Base-by-base conservation (phyloP, 257 asterid genomes). In the Coffea canephora region DNA sequence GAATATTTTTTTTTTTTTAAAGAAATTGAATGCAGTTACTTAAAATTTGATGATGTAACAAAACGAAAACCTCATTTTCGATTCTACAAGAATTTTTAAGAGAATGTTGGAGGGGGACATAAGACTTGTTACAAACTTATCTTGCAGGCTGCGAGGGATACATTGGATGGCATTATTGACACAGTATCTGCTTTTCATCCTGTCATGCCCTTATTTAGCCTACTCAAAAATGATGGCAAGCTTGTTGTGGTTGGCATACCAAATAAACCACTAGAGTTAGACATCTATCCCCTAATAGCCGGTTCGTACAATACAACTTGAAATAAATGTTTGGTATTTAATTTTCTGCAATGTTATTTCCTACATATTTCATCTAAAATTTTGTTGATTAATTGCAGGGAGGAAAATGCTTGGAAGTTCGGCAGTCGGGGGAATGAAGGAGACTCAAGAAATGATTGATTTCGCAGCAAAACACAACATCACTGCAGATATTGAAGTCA, bases 391-490 rank as follows among this genome's bases (percentile, higher is more conserved):
- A n/a, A n/a, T 39, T 39, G 5, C 65, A 57, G 27, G 27, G 65
- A 57, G 65, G 65, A 57, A 57, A 19, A 57, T 57, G 65, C 65
- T 57, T 6, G 27, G 65, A 21, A 4, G 27, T 1, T 57, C 65
- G 1, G 65, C 27, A 19, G 81, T 80, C 2, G 93, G 93, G 64
- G 91, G 89, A 69, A 49, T 88, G 80, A 88, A 89, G 66, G 90
- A 89, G 88, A 89, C 43, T 4, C 43, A 39, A 39, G 43, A 39
- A 39, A 39, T 39, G 43, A 4, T 39, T 39, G 43, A 39, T 39
- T 39, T 39, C 5, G 43, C 43, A 39, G 43, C 43, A 39, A 39
- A 39, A 39, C 43, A 39, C 43, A 39, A 0, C 43, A 39, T 39
- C 43, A 39, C 43, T 4, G 43, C 43, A 39, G 43, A 39, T 4